Evolutionary conservation across 2,329 filamentous ascomycete genomes (phyloP), one percentile per base, ranked within the genome.

Genomic region (Aspergillus brunneoviolaceus): DNA sequence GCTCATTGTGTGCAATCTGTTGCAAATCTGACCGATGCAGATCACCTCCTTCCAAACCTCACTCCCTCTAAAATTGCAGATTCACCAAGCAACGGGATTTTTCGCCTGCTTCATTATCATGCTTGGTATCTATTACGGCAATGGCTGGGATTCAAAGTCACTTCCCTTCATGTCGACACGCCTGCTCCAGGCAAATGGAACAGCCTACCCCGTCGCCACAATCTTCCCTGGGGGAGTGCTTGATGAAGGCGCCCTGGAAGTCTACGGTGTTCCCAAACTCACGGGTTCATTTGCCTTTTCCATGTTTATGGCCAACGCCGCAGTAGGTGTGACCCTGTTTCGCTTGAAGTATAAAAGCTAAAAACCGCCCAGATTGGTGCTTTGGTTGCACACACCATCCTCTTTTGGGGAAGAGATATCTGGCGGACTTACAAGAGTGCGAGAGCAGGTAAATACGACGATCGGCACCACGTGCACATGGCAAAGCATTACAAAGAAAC

Each of bases 11-110:
- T 51, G 61, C 12, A 65, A 63, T n/a, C 6, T 9, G 2, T 1
- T 49, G 64, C 35, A 67, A 68, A 25, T 39, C n/a, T 66, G 6
- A 65, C 67, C 12, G 64, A 54, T 35, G 2, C 63, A 85, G 80
- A 83, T 85, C 54, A 84, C 82, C 5, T 86, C 82, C 0, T 80
- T 79, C 65, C 74, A 78, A 48, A 84, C 83, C 0, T 80, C 84
- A 0, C 76, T 85, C 0, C 84, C 84, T 0, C 76, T 86, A 0
- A 78, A 75, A 5, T 72, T 84, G 0, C 83, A 85, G 67, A 60
- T 74, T 0, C 82, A 86, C 60, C 64, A 74, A 6, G 77, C 78
- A 0, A 57, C 76, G 0, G 84, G 84, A 0, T 78, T 78, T n/a
- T 35, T 80, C 1, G 68, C 80, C 21, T 85, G 83, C 66, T 83